Evolutionary conservation across 805 yeast species (phyloP).

Genomic region (Hanseniaspora nectarophila): DNA sequence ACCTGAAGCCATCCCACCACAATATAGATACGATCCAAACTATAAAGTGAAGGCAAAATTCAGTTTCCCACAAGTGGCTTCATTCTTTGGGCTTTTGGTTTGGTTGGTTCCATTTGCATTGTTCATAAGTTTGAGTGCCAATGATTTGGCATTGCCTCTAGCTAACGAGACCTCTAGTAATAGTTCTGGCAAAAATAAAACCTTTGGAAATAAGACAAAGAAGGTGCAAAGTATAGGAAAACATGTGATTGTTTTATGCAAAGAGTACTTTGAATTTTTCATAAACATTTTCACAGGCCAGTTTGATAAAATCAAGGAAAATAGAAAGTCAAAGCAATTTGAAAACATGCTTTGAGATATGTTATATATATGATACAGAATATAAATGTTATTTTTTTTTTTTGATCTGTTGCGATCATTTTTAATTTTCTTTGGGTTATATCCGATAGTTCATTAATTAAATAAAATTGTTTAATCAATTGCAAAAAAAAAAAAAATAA

Average conservation of each 20-base stretch:
- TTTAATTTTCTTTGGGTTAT: too few species aligned
- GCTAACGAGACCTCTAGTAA: slow-evolving; percentile 23
- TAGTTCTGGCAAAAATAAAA: slow-evolving; percentile 26
- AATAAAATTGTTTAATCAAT: neutral
- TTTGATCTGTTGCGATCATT: too few species aligned
- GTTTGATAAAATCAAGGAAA: slow-evolving; percentile 9
- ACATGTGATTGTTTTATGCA: slow-evolving; percentile 42
- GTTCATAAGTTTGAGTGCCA: slow-evolving; percentile 83
- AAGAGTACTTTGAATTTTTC: slow-evolving; percentile 29
- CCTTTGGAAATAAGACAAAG: slow-evolving; percentile 25
- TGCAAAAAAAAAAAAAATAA: slow-evolving; percentile 4
- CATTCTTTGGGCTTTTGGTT: slow-evolving; percentile 83
- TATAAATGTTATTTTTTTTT: neutral
- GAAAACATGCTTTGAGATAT: neutral
- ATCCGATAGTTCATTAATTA: neutral
- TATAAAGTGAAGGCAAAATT: slow-evolving; percentile 61
- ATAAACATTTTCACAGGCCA: slow-evolving; percentile 12
- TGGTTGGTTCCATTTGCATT: slow-evolving; percentile 92
- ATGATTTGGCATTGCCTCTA: slow-evolving; percentile 73
- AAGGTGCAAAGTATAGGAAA: slow-evolving; percentile 55
- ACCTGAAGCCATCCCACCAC: slow-evolving; percentile 48
- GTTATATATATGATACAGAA: neutral
- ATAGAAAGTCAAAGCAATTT: slow-evolving; percentile 3
- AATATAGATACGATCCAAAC: slow-evolving; percentile 44
- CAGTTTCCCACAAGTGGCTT: slow-evolving; percentile 78